Percentiles rank a stretch among this genome's conserved stretches.
Conservation (phyloP, 2,329 filamentous ascomycete genomes). For the Claviceps digitariae region DNA sequence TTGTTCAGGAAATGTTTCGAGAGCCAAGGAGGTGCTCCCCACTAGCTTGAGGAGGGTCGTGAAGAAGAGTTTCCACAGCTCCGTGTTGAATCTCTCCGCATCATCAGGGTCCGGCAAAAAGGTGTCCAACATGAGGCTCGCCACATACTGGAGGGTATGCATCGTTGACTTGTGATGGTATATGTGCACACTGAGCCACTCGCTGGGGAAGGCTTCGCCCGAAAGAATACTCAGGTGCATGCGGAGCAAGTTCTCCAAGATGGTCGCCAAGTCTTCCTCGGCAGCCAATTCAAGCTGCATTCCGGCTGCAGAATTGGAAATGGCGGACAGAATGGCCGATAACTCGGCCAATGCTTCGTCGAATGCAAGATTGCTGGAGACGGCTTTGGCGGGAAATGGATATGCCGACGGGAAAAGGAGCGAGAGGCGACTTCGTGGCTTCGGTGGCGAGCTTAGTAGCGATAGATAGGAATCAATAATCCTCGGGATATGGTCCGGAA, state of each 20-base stretch:
- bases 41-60: conserved; percentile 79
- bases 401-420: conserved; percentile 82
- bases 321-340: conserved; percentile 70
- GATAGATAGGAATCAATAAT: conserved; percentile 79
- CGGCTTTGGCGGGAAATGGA: conserved; percentile 66
- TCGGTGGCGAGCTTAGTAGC: conserved; percentile 45
- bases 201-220: conserved; percentile 76
- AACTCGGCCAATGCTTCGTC: conserved; percentile 85
- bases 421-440: conserved; percentile 55
- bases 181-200: conserved; percentile 87
- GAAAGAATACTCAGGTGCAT: conserved; percentile 81
- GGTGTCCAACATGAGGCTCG: conserved; percentile 63
- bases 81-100: conserved; percentile 81
- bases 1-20: conserved; percentile 95
- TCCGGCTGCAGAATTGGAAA: conserved; percentile 57
- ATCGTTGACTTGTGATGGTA: conserved; percentile 87
- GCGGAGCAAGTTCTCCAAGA: conserved; percentile 66
- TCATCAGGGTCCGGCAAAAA: conserved; percentile 85
- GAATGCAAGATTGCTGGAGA: conserved; percentile 48
- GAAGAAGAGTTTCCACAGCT: conserved; percentile 90
- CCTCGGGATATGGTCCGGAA: conserved; percentile 81
- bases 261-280: conserved; percentile 58
- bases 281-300: conserved; percentile 62
- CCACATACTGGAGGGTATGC: conserved; percentile 70
- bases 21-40: conserved; percentile 71